These are phyloP conservation scores for Microthlaspi erraticum DNA, from an alignment of 345 rosid genomes.

Conservation along the genomic window DNA sequence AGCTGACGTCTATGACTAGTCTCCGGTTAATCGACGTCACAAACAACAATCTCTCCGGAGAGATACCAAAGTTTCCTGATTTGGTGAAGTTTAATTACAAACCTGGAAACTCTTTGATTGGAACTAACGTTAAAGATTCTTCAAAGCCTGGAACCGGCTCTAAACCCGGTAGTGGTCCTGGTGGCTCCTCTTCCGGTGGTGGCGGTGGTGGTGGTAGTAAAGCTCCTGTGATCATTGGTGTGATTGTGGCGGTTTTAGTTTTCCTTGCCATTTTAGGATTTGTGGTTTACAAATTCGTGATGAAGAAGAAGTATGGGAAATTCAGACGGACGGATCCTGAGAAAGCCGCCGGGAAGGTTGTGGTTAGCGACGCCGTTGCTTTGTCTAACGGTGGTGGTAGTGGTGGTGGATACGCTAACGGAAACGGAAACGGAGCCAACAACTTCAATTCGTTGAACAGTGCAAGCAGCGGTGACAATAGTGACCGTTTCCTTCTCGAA, in stretches of 20 bases:
- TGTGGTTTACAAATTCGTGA: conserved; percentile 53
- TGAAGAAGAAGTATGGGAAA: conserved; percentile 49
- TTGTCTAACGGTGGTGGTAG: conserved; percentile 32
- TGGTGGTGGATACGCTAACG: conserved; percentile 40
- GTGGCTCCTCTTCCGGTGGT: conserved; percentile 36
- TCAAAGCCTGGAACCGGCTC: conserved; percentile 34
- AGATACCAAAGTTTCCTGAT: conserved; percentile 49
- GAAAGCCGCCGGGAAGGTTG: conserved; percentile 49
- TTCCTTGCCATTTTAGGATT: conserved; percentile 52
- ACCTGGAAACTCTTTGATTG: conserved; percentile 60
- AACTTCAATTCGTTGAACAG: conserved; percentile 55
- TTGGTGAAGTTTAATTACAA: conserved; percentile 49
- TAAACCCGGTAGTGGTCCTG: conserved; percentile 21
- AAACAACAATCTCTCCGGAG: conserved; percentile 72
- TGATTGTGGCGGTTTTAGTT: conserved; percentile 54
- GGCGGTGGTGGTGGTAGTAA: conserved; percentile 43
- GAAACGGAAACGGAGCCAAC: conserved; percentile 49
- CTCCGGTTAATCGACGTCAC: conserved; percentile 65
- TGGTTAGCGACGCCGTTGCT: conserved; percentile 46
- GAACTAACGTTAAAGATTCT: conserved; percentile 44
- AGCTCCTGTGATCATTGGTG: conserved; percentile 54
- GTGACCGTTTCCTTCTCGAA: conserved; percentile 58
- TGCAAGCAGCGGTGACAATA: conserved; percentile 63
- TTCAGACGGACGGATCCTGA: conserved; percentile 55
- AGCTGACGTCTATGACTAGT: conserved; percentile 53